phyloP scores from a whole-genome alignment of 2,329 filamentous ascomycete species.

The Tetracladium maxilliforme region DNA sequence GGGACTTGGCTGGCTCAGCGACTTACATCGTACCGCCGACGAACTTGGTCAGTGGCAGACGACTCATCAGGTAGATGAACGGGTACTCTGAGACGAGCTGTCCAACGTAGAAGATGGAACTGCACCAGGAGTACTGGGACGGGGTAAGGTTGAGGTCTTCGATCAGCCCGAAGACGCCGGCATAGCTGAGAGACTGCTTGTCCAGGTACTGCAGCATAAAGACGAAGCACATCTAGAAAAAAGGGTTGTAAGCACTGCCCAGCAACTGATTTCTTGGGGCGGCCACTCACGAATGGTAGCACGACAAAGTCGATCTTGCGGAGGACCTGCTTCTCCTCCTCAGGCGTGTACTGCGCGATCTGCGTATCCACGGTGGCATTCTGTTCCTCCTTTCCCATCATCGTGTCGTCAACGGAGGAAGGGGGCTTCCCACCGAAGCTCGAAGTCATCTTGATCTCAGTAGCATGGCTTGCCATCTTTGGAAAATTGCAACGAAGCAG shows the following conservation, averaged over 20 bases:
- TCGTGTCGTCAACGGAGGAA: too few relatives aligned
- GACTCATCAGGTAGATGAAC: slow-evolving; percentile 33
- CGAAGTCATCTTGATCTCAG: too few relatives aligned
- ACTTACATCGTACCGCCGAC: slow-evolving; percentile 29
- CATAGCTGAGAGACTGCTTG: slow-evolving; percentile 34
- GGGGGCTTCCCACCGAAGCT: too few relatives aligned
- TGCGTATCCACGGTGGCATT: too few relatives aligned
- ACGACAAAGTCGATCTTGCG: slow-evolving; percentile 18
- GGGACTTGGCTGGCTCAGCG: background rate
- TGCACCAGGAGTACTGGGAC: slow-evolving; percentile 31
- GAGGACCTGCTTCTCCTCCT: slow-evolving; percentile 16
- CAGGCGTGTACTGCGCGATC: slow-evolving; percentile 13
- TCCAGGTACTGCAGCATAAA: slow-evolving; percentile 29
- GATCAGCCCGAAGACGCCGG: slow-evolving; percentile 28
- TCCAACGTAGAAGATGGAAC: slow-evolving; percentile 27
- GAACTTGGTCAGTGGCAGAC: slow-evolving; percentile 31
- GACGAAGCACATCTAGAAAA: slow-evolving; percentile 20
- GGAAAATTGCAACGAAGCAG: too few relatives aligned
- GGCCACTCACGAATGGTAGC: slow-evolving; percentile 12
- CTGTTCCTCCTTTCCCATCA: too few relatives aligned
- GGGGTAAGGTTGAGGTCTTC: slow-evolving; percentile 27
- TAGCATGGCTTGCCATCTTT: too few relatives aligned
- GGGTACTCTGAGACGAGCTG: slow-evolving; percentile 31
- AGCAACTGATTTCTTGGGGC: background rate
- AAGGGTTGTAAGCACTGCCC: background rate